A percentile compares a stretch with the other conserved stretches of the same genome.
Evolutionary conservation across 805 yeast genomes (phyloP).

Genomic region (Kodamaea kaohsiungensis): DNA sequence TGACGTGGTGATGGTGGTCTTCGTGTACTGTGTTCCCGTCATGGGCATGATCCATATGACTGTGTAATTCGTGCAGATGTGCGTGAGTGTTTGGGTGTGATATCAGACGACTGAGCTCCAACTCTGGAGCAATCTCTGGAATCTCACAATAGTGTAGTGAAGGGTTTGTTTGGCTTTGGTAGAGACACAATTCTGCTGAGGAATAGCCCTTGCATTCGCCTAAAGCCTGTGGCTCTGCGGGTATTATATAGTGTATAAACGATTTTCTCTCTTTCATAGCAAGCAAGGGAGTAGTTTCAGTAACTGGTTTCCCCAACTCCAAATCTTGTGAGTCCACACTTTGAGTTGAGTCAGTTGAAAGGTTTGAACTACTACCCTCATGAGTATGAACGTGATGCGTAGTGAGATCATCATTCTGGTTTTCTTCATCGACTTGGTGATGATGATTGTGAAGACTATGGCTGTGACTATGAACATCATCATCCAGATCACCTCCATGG

Average conservation of each 20-base stretch:
- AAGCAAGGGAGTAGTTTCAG: constrained; percentile 20
- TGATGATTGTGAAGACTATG: constrained; percentile 5
- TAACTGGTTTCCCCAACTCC: constrained; percentile 1
- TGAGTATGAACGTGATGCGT: constrained; percentile 20
- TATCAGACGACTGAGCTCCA: constrained; percentile 1
- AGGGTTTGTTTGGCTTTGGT: constrained; percentile 1
- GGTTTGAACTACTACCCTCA: background rate
- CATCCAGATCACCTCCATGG: constrained; percentile 45
- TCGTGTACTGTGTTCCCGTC: constrained; percentile 21
- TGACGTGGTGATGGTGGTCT: constrained; percentile 78
- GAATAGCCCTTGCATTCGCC: constrained; percentile 54
- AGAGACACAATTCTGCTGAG: constrained; percentile 39
- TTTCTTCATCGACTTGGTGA: constrained; percentile 8
- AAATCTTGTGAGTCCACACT: constrained; percentile 2
- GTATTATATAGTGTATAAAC: constrained; percentile 27
- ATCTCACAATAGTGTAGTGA: constrained; percentile 43
- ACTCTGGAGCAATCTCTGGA: constrained; percentile 21
- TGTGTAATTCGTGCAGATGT: constrained; percentile 6
- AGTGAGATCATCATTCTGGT: constrained; percentile 7
- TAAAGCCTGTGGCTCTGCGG: constrained; percentile 20
- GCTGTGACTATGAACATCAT: constrained; percentile 13
- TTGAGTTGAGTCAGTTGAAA: constrained; percentile 3
- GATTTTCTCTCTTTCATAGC: constrained; percentile 19
- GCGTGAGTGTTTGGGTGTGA: background rate
- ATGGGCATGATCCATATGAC: constrained; percentile 20